These are phyloP conservation scores for Cladophialophora immunda DNA, from an alignment of 2,329 filamentous ascomycete species.

Conservation along the genomic window DNA sequence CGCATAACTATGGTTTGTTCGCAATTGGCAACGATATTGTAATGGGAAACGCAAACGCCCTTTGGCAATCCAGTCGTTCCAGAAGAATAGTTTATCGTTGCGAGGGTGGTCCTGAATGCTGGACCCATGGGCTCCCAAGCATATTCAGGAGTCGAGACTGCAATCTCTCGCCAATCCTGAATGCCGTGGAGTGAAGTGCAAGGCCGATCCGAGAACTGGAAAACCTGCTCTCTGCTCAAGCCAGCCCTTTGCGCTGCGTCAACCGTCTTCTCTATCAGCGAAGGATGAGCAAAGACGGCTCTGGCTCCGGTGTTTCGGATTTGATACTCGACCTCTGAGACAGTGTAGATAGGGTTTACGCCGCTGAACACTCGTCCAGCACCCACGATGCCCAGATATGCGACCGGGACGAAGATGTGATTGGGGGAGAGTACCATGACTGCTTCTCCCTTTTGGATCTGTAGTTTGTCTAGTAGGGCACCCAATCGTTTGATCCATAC, in stretches of 20 bases:
- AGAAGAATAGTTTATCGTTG: conserved; percentile 61
- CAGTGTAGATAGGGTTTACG: conserved; percentile 59
- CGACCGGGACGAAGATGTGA: conserved; percentile 70
- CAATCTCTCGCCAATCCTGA: conserved; percentile 41
- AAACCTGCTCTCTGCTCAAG: conserved; percentile 34
- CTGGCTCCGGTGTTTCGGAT: too few relatives aligned
- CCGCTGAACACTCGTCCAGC: conserved; percentile 1
- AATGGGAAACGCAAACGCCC: conserved; percentile 60
- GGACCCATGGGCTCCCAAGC: conserved; percentile 45
- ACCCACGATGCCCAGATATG: conserved; percentile 15
- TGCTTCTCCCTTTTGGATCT: not conserved
- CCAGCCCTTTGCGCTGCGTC: conserved; percentile 41
- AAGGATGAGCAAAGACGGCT: conserved; percentile 59
- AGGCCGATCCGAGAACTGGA: conserved; percentile 39
- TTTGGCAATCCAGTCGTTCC: conserved; percentile 63
- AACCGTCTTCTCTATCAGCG: conserved; percentile 54
- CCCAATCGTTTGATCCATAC: not conserved
- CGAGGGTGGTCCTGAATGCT: conserved; percentile 52
- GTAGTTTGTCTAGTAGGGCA: not conserved
- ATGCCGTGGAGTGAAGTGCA: conserved; percentile 52
- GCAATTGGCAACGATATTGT: conserved; percentile 63
- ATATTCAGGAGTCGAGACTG: conserved; percentile 55
- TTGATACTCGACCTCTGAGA: conserved; percentile 29
- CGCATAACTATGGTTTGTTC: conserved; percentile 67
- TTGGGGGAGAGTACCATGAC: conserved; percentile 75